Conservation (phyloP, 768 basidiomycete species). For the Hygrocybe punicea region DNA sequence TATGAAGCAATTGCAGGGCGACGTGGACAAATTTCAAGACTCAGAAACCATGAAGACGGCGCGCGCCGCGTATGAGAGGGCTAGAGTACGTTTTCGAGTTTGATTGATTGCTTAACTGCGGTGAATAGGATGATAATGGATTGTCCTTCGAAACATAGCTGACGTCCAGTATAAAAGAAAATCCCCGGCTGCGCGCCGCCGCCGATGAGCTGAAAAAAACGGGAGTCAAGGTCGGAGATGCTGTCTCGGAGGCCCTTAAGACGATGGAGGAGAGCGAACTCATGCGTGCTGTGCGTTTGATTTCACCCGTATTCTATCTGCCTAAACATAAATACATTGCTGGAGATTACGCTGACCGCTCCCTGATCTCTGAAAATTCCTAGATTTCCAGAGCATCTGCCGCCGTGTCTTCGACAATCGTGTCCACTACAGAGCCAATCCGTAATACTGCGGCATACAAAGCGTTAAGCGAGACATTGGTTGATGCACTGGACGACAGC, state of each 20-base stretch:
- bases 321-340: not conserved
- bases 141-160: conserved; percentile 46
- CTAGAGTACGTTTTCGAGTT: conserved; percentile 60
- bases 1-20: conserved; percentile 94
- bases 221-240: conserved; percentile 91
- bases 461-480: conserved; percentile 77
- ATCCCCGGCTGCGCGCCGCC: conserved; percentile 85
- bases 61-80: conserved; percentile 87
- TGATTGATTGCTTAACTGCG: not conserved
- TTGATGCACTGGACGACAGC: conserved; percentile 92
- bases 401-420: conserved; percentile 81
- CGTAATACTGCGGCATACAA: conserved; percentile 96
- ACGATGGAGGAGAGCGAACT: conserved; percentile 94
- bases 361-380: conserved; percentile 1
- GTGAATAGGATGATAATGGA: conserved; percentile 1
- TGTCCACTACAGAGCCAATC: conserved; percentile 91
- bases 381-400: conserved; percentile 84
- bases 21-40: conserved; percentile 96
- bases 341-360: not conserved
- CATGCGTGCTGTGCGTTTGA: conserved; percentile 70
- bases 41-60: conserved; percentile 94
- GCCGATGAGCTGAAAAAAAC: conserved; percentile 88
- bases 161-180: conserved; percentile 92
- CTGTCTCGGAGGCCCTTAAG: conserved; percentile 86
- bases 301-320: not conserved